These are phyloP conservation scores for Cercospora zeina DNA, from an alignment of 2,329 filamentous ascomycete genomes.

Conservation along the genomic window DNA sequence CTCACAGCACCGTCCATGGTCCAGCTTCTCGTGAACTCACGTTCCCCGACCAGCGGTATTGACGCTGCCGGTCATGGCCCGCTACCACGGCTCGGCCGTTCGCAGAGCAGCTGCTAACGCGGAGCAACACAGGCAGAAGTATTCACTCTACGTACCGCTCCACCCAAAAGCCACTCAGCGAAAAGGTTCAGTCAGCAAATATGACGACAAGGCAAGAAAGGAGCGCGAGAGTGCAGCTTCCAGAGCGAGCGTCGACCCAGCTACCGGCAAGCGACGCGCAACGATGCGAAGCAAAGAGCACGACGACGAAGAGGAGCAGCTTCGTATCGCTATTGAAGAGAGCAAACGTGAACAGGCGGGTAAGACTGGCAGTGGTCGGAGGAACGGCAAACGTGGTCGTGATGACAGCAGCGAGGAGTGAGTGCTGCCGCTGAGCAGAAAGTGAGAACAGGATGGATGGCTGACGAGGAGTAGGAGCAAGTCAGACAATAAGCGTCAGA, in stretches of 20 bases:
- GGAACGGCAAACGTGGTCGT: constrained; percentile 76
- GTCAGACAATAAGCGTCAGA: constrained; percentile 73
- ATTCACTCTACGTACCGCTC: constrained; percentile 64
- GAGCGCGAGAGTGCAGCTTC: constrained; percentile 56
- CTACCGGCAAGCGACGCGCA: constrained; percentile 77
- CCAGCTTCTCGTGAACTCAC: background rate
- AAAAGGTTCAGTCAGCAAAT: constrained; percentile 67
- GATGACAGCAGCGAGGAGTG: constrained; percentile 96
- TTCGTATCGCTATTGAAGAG: constrained; percentile 87
- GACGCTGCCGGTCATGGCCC: constrained; percentile 27
- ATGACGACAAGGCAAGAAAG: constrained; percentile 58
- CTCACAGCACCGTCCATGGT: background rate
- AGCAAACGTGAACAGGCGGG: constrained; percentile 77
- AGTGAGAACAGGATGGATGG: background rate
- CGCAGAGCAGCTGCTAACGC: constrained; percentile 35
- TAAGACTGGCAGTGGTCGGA: constrained; percentile 55
- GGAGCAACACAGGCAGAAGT: constrained; percentile 55
- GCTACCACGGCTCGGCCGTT: constrained; percentile 32
- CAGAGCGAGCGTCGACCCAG: constrained; percentile 54
- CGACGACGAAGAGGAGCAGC: constrained; percentile 89
- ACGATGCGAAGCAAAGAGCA: constrained; percentile 98
- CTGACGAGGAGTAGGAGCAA: constrained; percentile 59
- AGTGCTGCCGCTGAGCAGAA: constrained; percentile 45
- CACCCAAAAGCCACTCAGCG: constrained; percentile 54
- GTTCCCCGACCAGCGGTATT: background rate